A percentile compares a stretch with the other conserved stretches of the same genome.
Conservation (phyloP, 768 basidiomycete species). For the Boletus barrowsii region DNA sequence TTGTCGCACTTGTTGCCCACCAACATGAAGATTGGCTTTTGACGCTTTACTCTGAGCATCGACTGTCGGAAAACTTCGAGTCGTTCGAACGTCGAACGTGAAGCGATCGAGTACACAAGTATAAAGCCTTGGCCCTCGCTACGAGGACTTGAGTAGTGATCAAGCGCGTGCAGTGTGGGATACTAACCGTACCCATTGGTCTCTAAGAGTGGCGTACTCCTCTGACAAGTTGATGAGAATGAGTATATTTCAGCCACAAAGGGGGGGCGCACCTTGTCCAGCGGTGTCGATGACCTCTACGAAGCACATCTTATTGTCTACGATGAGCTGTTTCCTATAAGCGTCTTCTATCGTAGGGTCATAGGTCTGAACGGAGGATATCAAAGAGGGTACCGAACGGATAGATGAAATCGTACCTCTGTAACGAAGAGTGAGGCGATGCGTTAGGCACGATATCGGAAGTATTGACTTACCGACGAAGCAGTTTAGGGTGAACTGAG, state of each 20-base stretch:
- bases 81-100: constrained; percentile 87
- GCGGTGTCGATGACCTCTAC: constrained; percentile 97
- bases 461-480: constrained; percentile 75
- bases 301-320: constrained; percentile 93
- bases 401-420: constrained; percentile 49
- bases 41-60: constrained; percentile 84
- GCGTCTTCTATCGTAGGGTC: constrained; percentile 99
- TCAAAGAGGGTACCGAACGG: constrained; percentile 6
- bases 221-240: constrained; percentile 48
- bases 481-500: constrained; percentile 92
- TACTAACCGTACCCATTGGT: constrained; percentile 95
- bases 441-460: constrained; percentile 9
- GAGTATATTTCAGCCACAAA: constrained; percentile 3
- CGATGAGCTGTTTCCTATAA: constrained; percentile 91
- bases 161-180: background rate
- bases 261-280: constrained; percentile 73
- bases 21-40: constrained; percentile 85
- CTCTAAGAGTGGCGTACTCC: constrained; percentile 94
- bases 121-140: constrained; percentile 99
- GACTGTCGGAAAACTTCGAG: constrained; percentile 88
- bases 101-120: constrained; percentile 94
- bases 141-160: constrained; percentile 11
- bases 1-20: constrained; percentile 97
- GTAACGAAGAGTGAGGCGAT: constrained; percentile 17
- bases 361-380: constrained; percentile 62